A percentile compares a stretch with the other conserved stretches of the same genome.
These are phyloP conservation scores for Candida gorgasii DNA, from an alignment of 805 yeast genomes.

Conservation along the genomic window DNA sequence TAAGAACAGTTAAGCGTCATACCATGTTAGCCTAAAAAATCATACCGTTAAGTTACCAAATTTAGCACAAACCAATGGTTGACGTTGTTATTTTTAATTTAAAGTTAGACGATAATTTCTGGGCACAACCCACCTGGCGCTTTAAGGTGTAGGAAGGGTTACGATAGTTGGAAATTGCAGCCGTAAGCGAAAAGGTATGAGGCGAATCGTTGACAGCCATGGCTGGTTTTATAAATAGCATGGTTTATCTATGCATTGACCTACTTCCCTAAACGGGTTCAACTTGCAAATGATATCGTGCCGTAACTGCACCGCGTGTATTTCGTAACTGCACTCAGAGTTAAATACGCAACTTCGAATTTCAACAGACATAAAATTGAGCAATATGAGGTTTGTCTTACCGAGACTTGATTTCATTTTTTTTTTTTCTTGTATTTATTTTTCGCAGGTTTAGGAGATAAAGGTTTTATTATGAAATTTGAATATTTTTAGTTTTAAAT, in stretches of 20 bases:
- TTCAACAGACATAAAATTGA: constrained; percentile 3
- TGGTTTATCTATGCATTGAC: neutral
- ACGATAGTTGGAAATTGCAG: neutral
- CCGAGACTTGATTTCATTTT: constrained; percentile 3
- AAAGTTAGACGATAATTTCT: constrained; percentile 2
- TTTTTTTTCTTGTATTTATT: neutral
- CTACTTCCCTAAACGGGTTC: neutral
- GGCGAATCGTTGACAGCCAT: neutral
- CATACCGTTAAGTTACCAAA: too few species aligned
- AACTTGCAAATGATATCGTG: neutral
- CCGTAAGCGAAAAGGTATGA: constrained; percentile 2
- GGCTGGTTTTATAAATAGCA: neutral
- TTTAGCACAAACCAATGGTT: neutral
- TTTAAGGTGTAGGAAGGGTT: neutral
- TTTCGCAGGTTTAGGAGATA: constrained; percentile 5
- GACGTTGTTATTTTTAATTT: constrained; percentile 1
- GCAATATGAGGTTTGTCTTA: neutral
- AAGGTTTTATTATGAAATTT: constrained; percentile 5
- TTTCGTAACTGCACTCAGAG: constrained; percentile 4
- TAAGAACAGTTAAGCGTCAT: too few species aligned
- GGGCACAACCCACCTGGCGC: neutral
- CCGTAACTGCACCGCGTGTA: constrained; percentile 4
- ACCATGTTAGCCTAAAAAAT: too few species aligned
- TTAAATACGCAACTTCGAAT: neutral
- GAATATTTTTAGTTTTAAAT: neutral